Base-by-base conservation (phyloP, 345 rosid species). In the Murraya paniculata region DNA sequence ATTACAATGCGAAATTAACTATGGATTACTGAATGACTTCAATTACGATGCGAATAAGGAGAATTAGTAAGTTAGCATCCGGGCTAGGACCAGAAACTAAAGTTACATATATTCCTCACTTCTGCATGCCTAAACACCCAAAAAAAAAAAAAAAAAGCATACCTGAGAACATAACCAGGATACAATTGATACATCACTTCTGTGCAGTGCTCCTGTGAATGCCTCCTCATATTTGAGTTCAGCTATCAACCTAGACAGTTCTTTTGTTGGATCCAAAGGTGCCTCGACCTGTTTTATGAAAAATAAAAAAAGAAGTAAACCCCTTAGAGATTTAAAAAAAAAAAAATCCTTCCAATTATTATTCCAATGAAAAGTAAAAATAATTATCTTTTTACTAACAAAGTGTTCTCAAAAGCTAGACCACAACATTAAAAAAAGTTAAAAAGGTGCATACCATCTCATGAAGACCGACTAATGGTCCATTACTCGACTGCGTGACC, bases 81-180 rank as follows among this genome's bases (percentile, higher is more conserved):
- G 22, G 41, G 35, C 30, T 4, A 9, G 74, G 66, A 77, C 24
- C 22, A 64, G 13, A 53, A 45, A 55, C 59, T 38, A 57, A 30
- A 19, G 13, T 18, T 50, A 41, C 18, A 33, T n/a, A 9, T 21
- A 64, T 64, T 64, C 41, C 39, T 18, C 7, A 35, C 45, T 35
- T 33, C 45, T 8, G 57, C 8, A 27, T 41, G 57, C 16, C 30
- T 8, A 36, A 50, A 9, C 4, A 22, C 57, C 9, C 39, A 7
- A 36, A 9, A 9, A 25, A 10, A 64, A 64, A 27, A 21, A 24
- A 75, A 14, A 64, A 66, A 11, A 55, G 16, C 68, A 66, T 79
- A 89, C 94, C 97, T 88, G 91, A 78, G 85, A 82, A 61, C 97
- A 92, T 79, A 92, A 76, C 97, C 97, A 90, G 56, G 97, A 92